phyloP scores from a whole-genome alignment of 148 eudicot species.

The Rhododendron griersonianum region DNA sequence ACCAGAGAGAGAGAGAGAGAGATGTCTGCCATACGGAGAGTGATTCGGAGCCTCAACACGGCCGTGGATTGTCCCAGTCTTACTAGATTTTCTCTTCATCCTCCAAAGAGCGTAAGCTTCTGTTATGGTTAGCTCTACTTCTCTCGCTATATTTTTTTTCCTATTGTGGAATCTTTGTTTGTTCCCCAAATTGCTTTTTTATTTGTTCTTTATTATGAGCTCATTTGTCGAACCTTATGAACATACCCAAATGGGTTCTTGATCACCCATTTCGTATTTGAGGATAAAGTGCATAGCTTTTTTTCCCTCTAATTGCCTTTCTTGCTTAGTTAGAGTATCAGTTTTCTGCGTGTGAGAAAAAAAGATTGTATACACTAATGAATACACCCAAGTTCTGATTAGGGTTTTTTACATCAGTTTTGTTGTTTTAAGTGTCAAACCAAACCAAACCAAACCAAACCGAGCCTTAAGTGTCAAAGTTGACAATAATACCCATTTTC shows the following conservation, averaged over 20 bases:
- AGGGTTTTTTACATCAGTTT: neutral
- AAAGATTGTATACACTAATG: neutral
- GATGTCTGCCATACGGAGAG: constrained; percentile 24
- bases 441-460: neutral
- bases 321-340: neutral
- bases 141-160: too few relatives aligned
- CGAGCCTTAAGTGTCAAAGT: neutral
- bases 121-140: neutral
- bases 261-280: neutral
- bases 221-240: neutral
- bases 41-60: constrained; percentile 36
- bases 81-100: constrained; percentile 55
- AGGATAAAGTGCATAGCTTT: neutral
- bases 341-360: neutral
- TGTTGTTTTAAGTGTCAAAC: neutral
- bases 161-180: neutral
- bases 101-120: constrained; percentile 59
- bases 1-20: neutral
- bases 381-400: neutral
- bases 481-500: neutral
- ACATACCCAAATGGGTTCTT: constrained; percentile 1
- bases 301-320: neutral
- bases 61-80: constrained; percentile 47
- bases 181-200: neutral
- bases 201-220: neutral